phyloP scores from a whole-genome alignment of 805 yeast species.

The Hanseniaspora clermontiae region DNA sequence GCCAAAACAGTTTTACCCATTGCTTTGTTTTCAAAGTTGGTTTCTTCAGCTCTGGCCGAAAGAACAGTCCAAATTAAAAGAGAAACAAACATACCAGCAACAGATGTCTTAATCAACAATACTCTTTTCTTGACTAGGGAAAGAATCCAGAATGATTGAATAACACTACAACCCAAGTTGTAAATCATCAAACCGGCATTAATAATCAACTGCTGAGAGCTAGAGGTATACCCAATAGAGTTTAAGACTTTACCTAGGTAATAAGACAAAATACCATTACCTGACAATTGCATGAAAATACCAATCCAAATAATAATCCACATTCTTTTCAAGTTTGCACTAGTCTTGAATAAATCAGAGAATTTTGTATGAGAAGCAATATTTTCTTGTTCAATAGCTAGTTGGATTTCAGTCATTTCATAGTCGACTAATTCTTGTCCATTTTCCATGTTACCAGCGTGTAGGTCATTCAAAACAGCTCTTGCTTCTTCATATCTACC shows the following conservation, averaged over 20 bases:
- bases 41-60: conserved; percentile 36
- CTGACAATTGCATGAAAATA: conserved; percentile 35
- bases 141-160: conserved; percentile 24
- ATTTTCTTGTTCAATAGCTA: conserved; percentile 32
- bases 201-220: conserved; percentile 34
- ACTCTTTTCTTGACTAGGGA: conserved; percentile 29
- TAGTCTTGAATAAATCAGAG: conserved; percentile 30
- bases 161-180: conserved; percentile 30
- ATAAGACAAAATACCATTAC: conserved; percentile 41
- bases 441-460: conserved; percentile 31
- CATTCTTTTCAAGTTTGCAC: conserved; percentile 33
- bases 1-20: conserved; percentile 38
- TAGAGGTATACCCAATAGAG: conserved; percentile 40
- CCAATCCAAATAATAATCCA: conserved; percentile 28
- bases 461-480: conserved; percentile 29
- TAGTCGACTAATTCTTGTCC: conserved; percentile 29
- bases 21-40: conserved; percentile 30
- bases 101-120: conserved; percentile 30
- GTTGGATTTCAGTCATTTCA: conserved; percentile 31
- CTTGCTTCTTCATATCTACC: conserved; percentile 35
- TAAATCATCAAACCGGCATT: conserved; percentile 40
- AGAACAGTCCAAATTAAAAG: conserved; percentile 35
- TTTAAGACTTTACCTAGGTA: conserved; percentile 38
- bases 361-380: conserved; percentile 25
- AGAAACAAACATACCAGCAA: conserved; percentile 28